phyloP scores from a whole-genome alignment of 495 filamentous ascomycete species.

The Alectoria sarmentosa region DNA sequence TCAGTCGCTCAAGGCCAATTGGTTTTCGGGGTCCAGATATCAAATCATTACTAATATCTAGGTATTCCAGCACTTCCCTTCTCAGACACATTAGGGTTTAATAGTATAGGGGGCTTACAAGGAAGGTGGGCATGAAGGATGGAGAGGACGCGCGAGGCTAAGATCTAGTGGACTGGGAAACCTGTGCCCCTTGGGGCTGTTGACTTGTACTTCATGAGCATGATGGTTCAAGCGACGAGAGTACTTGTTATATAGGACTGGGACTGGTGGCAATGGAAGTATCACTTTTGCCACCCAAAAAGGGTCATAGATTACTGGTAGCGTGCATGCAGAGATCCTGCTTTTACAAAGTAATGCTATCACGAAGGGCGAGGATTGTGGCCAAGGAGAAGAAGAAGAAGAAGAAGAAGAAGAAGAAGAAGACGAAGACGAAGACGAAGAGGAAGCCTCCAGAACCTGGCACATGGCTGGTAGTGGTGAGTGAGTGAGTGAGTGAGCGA shows the following conservation, averaged over 20 bases:
- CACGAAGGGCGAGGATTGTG: too few species aligned
- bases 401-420: not conserved
- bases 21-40: constrained; percentile 3
- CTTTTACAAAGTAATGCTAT: not conserved
- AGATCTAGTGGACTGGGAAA: not conserved
- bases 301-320: not conserved
- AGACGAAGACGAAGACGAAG: not conserved
- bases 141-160: not conserved
- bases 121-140: not conserved
- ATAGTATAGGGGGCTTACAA: too few species aligned
- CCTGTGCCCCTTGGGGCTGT: not conserved
- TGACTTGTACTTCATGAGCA: not conserved
- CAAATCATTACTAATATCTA: constrained; percentile 13
- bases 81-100: not conserved
- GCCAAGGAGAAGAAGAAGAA: too few species aligned
- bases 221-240: not conserved
- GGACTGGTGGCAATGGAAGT: not conserved
- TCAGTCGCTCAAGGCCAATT: constrained; percentile 5
- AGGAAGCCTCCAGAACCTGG: not conserved
- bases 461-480: too few species aligned
- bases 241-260: not conserved
- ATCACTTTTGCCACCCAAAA: not conserved
- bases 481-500: too few species aligned
- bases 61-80: not conserved
- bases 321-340: not conserved